These are phyloP conservation scores for Cladosporium phlei DNA, from an alignment of 2,329 filamentous ascomycete species.

Conservation along the genomic window DNA sequence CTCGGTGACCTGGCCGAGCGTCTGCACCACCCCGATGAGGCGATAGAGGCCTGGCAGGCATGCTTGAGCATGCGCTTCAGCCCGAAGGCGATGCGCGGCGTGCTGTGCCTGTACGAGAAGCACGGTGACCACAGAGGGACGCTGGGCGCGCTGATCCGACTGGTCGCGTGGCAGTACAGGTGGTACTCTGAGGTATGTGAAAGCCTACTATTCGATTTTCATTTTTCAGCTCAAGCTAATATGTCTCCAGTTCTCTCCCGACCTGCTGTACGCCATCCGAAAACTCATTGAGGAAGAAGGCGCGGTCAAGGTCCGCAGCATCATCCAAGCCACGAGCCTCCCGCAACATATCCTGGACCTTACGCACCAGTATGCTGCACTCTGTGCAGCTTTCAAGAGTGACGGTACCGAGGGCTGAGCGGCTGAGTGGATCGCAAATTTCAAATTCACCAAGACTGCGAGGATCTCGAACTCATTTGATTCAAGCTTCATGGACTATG, in stretches of 20 bases:
- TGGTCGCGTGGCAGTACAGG: slow-evolving; percentile 96
- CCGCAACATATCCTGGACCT: slow-evolving; percentile 90
- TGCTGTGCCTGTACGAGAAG: slow-evolving; percentile 74
- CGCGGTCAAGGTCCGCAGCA: slow-evolving; percentile 92
- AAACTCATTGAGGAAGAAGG: slow-evolving; percentile 96
- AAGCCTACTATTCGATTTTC: not conserved
- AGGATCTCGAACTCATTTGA: no score
- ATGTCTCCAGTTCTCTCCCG: slow-evolving; percentile 71
- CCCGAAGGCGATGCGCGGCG: slow-evolving; percentile 82
- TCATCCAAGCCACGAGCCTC: slow-evolving; percentile 91
- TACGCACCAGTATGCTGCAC: slow-evolving; percentile 90
- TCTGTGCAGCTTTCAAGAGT: slow-evolving; percentile 93
- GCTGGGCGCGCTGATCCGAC: slow-evolving; percentile 76
- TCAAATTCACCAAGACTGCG: no score
- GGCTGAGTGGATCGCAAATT: no score
- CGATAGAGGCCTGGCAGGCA: slow-evolving; percentile 84
- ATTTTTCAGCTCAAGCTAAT: slow-evolving; percentile 9
- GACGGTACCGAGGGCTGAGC: slow-evolving; percentile 69
- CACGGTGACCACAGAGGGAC: slow-evolving; percentile 74
- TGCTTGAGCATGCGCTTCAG: slow-evolving; percentile 87
- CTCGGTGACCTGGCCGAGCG: slow-evolving; percentile 87
- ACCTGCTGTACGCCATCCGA: slow-evolving; percentile 79
- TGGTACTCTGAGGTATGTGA: slow-evolving; percentile 86
- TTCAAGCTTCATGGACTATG: no score
- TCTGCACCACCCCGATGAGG: slow-evolving; percentile 86